phyloP scores from a whole-genome alignment of 768 basidiomycete species.

The Panaeolus cyanescens region DNA sequence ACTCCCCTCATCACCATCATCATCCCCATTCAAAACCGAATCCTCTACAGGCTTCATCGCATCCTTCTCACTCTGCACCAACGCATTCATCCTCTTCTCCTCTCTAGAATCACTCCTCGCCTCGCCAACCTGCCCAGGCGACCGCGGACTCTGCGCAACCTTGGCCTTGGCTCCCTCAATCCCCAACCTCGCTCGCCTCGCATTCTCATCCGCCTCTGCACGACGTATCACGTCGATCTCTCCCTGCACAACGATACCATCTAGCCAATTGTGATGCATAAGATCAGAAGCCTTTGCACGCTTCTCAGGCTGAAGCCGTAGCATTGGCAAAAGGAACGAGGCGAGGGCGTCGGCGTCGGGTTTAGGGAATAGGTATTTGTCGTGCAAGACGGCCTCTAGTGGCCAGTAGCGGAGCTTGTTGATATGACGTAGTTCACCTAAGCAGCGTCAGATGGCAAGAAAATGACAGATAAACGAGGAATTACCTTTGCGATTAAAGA shows the following conservation, averaged over 20 bases:
- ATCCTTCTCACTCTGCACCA: slow-evolving; percentile 43
- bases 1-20: slow-evolving; percentile 12
- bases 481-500: slow-evolving; percentile 93
- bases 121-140: neutral
- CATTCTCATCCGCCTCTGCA: slow-evolving; percentile 41
- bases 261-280: slow-evolving; percentile 85
- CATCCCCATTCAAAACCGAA: slow-evolving; percentile 15
- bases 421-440: slow-evolving; percentile 90
- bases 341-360: slow-evolving; percentile 81
- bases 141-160: slow-evolving; percentile 34
- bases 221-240: slow-evolving; percentile 82
- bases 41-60: slow-evolving; percentile 82
- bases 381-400: slow-evolving; percentile 75
- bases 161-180: slow-evolving; percentile 46
- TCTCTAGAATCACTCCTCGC: slow-evolving; percentile 2
- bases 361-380: slow-evolving; percentile 94
- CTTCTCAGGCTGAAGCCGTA: slow-evolving; percentile 85
- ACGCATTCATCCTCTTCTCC: slow-evolving; percentile 35
- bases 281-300: slow-evolving; percentile 89
- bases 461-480: neutral
- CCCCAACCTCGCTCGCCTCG: slow-evolving; percentile 41
- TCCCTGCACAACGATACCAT: slow-evolving; percentile 83
- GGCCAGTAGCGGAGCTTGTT: slow-evolving; percentile 94
- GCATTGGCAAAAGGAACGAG: slow-evolving; percentile 86
- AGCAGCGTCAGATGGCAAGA: neutral